Evolutionary conservation across 257 asterid species (phyloP).

Genomic region (Craterostigma plantagineum): DNA sequence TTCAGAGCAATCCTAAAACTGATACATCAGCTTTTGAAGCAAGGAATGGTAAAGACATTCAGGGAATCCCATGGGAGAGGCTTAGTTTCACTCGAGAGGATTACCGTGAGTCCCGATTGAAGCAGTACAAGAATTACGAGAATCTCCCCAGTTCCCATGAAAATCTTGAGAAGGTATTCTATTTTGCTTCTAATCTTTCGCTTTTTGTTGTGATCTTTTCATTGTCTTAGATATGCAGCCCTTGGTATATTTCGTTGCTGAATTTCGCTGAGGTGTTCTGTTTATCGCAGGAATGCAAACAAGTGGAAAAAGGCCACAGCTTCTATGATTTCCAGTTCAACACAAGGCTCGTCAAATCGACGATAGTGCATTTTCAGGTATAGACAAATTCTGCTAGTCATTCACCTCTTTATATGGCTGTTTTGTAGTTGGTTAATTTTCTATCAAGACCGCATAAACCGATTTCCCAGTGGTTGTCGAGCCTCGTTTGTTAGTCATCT

Average conservation of each 20-base stretch:
- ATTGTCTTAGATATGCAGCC: no score
- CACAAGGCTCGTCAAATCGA: constrained; percentile 78
- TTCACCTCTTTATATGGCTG: no score
- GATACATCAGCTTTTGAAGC: constrained; percentile 65
- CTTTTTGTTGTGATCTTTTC: not conserved
- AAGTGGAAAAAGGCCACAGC: constrained; percentile 50
- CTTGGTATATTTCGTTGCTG: not conserved
- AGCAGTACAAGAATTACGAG: constrained; percentile 73
- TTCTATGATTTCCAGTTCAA: constrained; percentile 81
- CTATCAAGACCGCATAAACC: no score
- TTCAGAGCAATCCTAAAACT: constrained; percentile 36
- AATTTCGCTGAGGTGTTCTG: constrained; percentile 9
- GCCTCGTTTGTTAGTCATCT: no score
- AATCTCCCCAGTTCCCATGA: constrained; percentile 32
- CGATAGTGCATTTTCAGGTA: constrained; percentile 97
- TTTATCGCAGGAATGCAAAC: constrained; percentile 46
- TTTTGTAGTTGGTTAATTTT: no score
- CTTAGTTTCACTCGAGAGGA: constrained; percentile 54
- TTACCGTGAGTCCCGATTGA: constrained; percentile 60
- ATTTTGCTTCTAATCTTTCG: not conserved
- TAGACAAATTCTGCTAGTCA: no score
- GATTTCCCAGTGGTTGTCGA: no score
- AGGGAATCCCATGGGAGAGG: constrained; percentile 96
- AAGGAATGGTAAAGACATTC: constrained; percentile 81
- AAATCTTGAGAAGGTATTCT: constrained; percentile 40